These are phyloP conservation scores for Mycosphaerelloides madeirae DNA, from an alignment of 2,329 filamentous ascomycete species.

Conservation along the genomic window DNA sequence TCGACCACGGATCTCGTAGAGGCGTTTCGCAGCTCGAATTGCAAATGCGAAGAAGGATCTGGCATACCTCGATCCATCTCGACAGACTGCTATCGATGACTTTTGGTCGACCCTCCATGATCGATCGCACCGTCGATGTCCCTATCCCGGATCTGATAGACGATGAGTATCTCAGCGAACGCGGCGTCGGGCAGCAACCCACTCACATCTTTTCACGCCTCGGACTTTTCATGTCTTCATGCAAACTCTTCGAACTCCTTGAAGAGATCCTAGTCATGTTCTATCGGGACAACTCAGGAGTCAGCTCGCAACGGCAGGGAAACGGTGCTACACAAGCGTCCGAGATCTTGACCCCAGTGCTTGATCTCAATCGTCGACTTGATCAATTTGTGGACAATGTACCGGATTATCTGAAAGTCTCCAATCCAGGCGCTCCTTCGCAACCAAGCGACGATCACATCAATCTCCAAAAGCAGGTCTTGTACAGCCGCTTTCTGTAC, in stretches of 20 bases:
- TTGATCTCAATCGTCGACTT: constrained; percentile 20
- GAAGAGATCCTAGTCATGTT: constrained; percentile 24
- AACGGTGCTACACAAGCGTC: constrained; percentile 8
- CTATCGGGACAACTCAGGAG: constrained; percentile 16
- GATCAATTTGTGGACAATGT: constrained; percentile 22
- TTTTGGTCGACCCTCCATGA: constrained; percentile 29
- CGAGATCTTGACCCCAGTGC: constrained; percentile 19
- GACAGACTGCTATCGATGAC: constrained; percentile 48
- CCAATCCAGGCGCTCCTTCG: neutral
- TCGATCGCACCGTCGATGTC: constrained; percentile 21
- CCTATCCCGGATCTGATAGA: constrained; percentile 36
- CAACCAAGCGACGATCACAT: constrained; percentile 16
- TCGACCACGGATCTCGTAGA: constrained; percentile 51
- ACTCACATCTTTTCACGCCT: constrained; percentile 27
- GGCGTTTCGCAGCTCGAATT: constrained; percentile 58
- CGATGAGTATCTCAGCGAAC: constrained; percentile 51
- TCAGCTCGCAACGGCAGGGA: constrained; percentile 7
- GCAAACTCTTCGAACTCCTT: constrained; percentile 21
- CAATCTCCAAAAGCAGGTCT: constrained; percentile 20
- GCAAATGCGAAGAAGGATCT: constrained; percentile 63
- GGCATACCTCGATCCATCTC: constrained; percentile 37
- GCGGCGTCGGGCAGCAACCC: constrained; percentile 39
- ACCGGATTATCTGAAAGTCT: constrained; percentile 17
- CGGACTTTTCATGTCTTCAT: constrained; percentile 26
- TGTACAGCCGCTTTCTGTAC: constrained; percentile 20